These are phyloP conservation scores for Annulohypoxylon bovei DNA, from an alignment of 495 filamentous ascomycete genomes.

Conservation along the genomic window DNA sequence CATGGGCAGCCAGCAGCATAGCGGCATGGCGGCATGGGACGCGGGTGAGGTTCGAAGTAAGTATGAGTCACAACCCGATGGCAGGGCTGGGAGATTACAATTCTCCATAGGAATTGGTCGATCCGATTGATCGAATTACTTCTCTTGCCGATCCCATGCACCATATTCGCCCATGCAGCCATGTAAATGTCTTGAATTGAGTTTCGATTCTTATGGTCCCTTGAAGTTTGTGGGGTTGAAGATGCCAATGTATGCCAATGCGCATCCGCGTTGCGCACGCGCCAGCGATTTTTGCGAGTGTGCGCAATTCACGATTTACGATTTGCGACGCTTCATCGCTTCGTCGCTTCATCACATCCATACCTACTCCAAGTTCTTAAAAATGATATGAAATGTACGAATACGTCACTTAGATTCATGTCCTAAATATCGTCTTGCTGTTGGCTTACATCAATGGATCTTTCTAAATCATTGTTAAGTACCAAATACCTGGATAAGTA, in stretches of 20 bases:
- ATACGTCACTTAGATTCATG: background rate
- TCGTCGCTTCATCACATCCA: background rate
- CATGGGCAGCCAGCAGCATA: too few species aligned
- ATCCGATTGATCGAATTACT: slow-evolving; percentile 41
- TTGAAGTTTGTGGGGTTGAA: slow-evolving; percentile 28
- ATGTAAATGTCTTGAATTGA: slow-evolving; percentile 18
- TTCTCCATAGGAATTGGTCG: slow-evolving; percentile 35
- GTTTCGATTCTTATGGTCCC: slow-evolving; percentile 30
- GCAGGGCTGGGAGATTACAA: slow-evolving; percentile 20
- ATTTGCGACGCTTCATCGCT: slow-evolving; percentile 6
- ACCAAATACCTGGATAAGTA: background rate
- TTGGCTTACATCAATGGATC: background rate
- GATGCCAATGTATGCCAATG: background rate
- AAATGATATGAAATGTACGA: background rate
- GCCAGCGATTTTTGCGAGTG: background rate
- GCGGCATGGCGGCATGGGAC: too few species aligned
- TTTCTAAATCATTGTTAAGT: background rate
- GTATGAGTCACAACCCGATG: slow-evolving; percentile 35
- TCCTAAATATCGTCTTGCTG: background rate
- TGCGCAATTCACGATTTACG: background rate
- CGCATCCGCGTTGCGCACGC: slow-evolving; percentile 26
- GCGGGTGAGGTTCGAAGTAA: slow-evolving; percentile 8
- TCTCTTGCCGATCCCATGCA: slow-evolving; percentile 10
- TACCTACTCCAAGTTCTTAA: background rate
- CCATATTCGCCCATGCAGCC: background rate